phyloP scores from a whole-genome alignment of 208 protist genomes.

The Strigomonas culicis region DNA sequence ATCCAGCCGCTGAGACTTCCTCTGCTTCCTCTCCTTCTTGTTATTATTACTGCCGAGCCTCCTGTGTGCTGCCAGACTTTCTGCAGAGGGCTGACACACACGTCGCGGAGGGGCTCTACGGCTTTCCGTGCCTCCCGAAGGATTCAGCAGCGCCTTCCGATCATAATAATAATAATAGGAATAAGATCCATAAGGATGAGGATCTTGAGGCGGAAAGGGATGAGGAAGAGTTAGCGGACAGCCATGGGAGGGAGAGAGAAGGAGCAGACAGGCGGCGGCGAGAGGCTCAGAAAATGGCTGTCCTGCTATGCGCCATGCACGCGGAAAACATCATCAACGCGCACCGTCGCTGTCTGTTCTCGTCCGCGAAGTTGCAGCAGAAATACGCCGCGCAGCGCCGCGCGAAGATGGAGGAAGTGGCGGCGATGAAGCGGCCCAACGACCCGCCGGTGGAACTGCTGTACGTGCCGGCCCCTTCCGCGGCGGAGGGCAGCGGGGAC shows the following conservation, averaged over 20 bases:
- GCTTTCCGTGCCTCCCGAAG: no score
- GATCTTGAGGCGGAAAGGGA: not conserved
- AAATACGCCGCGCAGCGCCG: slow-evolving; percentile 67
- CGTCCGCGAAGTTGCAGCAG: slow-evolving; percentile 55
- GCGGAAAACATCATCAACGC: slow-evolving; percentile 74
- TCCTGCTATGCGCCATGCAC: slow-evolving; percentile 83
- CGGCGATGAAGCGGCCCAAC: no score
- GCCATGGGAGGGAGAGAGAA: slow-evolving; percentile 59
- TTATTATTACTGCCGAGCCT: no score
- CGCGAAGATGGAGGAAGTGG: no score
- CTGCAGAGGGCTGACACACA: no score
- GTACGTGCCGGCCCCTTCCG: no score
- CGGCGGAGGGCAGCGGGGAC: slow-evolving; percentile 18
- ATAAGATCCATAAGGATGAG: slow-evolving; percentile 9
- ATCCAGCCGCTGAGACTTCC: no score
- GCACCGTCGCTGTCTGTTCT: slow-evolving; percentile 64
- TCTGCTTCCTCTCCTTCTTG: no score
- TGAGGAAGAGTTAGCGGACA: not conserved
- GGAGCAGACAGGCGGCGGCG: slow-evolving; percentile 57
- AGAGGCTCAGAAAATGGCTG: slow-evolving; percentile 74
- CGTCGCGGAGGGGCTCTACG: no score
- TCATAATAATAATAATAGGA: not conserved
- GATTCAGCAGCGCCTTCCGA: no score
- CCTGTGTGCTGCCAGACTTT: no score
- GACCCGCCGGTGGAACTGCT: no score